Evolutionary conservation across 257 asterid species (phyloP).

Genomic region (Solanum piurae): DNA sequence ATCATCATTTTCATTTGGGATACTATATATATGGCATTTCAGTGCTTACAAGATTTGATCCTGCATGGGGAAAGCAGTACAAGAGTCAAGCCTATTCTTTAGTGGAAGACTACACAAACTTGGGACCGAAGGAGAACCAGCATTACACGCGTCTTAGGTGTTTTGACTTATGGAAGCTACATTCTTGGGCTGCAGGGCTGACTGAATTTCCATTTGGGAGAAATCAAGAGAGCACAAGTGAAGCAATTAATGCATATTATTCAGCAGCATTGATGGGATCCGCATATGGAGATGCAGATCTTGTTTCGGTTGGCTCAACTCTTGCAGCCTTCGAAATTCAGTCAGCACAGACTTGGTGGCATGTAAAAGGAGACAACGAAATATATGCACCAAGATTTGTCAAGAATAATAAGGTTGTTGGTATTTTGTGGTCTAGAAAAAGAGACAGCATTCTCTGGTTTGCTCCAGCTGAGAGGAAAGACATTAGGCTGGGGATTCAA

Average conservation of each 20-base stretch:
- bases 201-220: conserved; percentile 87
- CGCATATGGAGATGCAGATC: conserved; percentile 80
- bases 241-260: conserved; percentile 83
- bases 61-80: conserved; percentile 78
- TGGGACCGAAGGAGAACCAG: conserved; percentile 35
- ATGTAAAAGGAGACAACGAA: conserved; percentile 35
- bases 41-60: conserved; percentile 73
- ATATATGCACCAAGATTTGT: conserved; percentile 49
- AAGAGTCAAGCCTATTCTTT: conserved; percentile 60
- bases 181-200: conserved; percentile 96
- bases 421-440: conserved; percentile 81
- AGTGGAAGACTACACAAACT: conserved; percentile 77
- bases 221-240: conserved; percentile 91
- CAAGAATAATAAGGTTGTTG: conserved; percentile 59
- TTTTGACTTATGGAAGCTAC: conserved; percentile 72
- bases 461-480: conserved; percentile 78
- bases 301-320: conserved; percentile 56
- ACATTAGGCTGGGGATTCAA: conserved; percentile 75
- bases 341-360: conserved; percentile 94
- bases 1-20: conserved; percentile 85
- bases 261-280: conserved; percentile 91
- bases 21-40: conserved; percentile 77
- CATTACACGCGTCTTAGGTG: conserved; percentile 66
- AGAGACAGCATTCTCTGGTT: conserved; percentile 89
- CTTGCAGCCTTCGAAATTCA: conserved; percentile 60